phyloP scores from a whole-genome alignment of 176 grass and related monocot genomes.

The Juncus inflexus region DNA sequence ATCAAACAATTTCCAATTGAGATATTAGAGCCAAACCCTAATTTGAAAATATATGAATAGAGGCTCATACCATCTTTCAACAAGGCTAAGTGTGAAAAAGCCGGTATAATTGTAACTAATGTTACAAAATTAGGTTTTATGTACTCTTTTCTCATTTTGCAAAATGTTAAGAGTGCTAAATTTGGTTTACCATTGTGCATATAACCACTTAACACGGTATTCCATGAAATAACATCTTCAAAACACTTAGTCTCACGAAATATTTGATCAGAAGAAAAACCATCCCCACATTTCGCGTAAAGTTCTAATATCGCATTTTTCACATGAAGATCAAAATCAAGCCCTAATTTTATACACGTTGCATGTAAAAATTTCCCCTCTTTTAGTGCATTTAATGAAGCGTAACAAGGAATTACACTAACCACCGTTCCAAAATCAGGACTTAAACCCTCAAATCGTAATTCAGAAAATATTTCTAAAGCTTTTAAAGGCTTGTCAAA shows the following conservation, averaged over 20 bases:
- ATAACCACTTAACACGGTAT: constrained; percentile 44
- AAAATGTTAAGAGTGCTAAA: constrained; percentile 32
- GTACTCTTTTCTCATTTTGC: constrained; percentile 31
- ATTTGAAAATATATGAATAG: constrained; percentile 35
- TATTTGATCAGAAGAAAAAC: constrained; percentile 30
- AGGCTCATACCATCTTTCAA: constrained; percentile 34
- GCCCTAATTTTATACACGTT: constrained; percentile 34
- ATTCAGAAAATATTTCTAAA: constrained; percentile 33
- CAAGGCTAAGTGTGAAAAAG: constrained; percentile 26
- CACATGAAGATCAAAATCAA: constrained; percentile 43
- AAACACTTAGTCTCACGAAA: constrained; percentile 26
- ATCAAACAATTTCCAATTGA: constrained; percentile 37
- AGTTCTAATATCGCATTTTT: constrained; percentile 50
- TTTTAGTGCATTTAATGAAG: constrained; percentile 31
- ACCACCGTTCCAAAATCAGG: constrained; percentile 40
- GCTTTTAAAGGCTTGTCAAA: constrained; percentile 31
- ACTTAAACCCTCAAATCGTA: not conserved
- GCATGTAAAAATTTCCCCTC: constrained; percentile 34
- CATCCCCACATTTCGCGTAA: constrained; percentile 40
- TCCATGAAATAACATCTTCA: constrained; percentile 41
- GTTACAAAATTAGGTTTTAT: constrained; percentile 41
- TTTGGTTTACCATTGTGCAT: constrained; percentile 37
- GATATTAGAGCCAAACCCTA: constrained; percentile 28
- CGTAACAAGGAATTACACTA: constrained; percentile 32
- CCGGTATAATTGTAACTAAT: constrained; percentile 37